Conservation (phyloP, 345 rosid genomes). For the Adansonia digitata region DNA sequence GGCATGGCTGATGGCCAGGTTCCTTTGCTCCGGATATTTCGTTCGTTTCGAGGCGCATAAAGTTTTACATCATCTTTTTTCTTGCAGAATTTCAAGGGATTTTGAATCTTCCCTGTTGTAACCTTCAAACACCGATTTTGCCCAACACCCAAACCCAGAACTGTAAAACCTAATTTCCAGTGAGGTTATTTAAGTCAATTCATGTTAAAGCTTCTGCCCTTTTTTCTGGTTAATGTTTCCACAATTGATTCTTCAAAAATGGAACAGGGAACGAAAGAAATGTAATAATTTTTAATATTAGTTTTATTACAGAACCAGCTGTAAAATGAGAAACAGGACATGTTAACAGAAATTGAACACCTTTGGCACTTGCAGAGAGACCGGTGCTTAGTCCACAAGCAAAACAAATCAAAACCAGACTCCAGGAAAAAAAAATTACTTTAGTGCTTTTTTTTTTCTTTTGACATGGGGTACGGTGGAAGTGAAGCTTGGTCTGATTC, state of each 20-base stretch:
- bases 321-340: constrained; percentile 21
- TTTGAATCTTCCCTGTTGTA: constrained; percentile 11
- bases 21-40: constrained; percentile 27
- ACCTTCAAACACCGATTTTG: neutral
- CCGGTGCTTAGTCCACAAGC: constrained; percentile 22
- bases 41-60: constrained; percentile 36
- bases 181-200: constrained; percentile 20
- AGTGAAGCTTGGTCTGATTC: constrained; percentile 15
- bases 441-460: neutral
- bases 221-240: constrained; percentile 16
- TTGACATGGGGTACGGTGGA: constrained; percentile 16
- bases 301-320: constrained; percentile 23
- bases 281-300: neutral
- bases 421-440: constrained; percentile 3
- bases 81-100: constrained; percentile 19
- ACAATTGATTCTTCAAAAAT: constrained; percentile 28
- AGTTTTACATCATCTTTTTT: neutral
- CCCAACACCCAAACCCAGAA: neutral
- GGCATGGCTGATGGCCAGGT: constrained; percentile 14
- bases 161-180: constrained; percentile 7
- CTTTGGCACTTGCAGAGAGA: constrained; percentile 20
- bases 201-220: neutral
- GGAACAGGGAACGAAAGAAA: neutral
- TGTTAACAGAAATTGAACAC: constrained; percentile 24
- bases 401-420: neutral